These are phyloP conservation scores for Pharnaceum exiguum DNA, from an alignment of 148 eudicot genomes.

Conservation along the genomic window DNA sequence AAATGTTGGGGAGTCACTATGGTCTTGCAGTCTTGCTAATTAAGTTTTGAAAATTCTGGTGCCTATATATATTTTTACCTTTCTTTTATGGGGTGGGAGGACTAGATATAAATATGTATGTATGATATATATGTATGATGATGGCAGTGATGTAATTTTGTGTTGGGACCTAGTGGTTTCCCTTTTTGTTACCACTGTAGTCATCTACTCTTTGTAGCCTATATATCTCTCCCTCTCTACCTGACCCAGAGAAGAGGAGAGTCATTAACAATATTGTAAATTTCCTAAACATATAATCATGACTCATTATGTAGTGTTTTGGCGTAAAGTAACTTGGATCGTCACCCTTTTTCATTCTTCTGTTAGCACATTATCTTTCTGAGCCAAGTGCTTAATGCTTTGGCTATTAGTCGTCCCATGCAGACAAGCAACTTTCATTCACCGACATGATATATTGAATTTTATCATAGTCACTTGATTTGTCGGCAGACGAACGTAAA, in stretches of 20 bases:
- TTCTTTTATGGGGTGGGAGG: constrained; percentile 11
- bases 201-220: constrained; percentile 17
- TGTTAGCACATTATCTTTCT: neutral
- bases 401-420: constrained; percentile 1
- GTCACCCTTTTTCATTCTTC: constrained; percentile 1
- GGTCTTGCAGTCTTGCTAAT: constrained; percentile 31
- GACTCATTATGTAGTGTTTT: constrained; percentile 19
- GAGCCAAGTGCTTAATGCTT: constrained; percentile 3
- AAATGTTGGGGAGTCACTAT: constrained; percentile 47
- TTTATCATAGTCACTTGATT: constrained; percentile 10
- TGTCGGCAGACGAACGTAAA: too few relatives aligned
- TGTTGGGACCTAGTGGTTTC: constrained; percentile 23
- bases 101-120: constrained; percentile 2
- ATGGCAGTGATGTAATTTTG: constrained; percentile 7
- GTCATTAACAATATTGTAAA: constrained; percentile 19
- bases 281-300: constrained; percentile 19
- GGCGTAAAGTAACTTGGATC: constrained; percentile 7
- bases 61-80: neutral
- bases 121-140: constrained; percentile 3
- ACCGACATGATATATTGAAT: constrained; percentile 20
- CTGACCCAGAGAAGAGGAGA: constrained; percentile 9
- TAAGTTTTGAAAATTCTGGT: neutral
- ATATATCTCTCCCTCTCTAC: constrained; percentile 9
- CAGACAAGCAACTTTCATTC: constrained; percentile 6
- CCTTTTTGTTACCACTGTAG: constrained; percentile 3